Evolutionary conservation across 2,329 filamentous ascomycete species (phyloP).

Genomic region (Coniochaeta prunicola): DNA sequence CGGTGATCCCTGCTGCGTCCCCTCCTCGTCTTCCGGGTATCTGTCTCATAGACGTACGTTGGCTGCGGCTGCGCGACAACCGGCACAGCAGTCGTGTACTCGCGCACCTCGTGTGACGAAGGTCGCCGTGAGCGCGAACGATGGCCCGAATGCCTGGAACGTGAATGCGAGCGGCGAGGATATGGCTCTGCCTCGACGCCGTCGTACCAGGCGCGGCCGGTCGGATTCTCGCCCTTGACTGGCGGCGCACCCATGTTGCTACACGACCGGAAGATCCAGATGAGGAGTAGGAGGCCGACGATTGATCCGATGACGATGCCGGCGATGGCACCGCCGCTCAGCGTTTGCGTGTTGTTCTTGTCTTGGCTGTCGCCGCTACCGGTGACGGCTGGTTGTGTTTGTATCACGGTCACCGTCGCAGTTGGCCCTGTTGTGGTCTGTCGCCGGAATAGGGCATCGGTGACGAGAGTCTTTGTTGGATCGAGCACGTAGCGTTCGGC

Average conservation of each 20-base stretch:
- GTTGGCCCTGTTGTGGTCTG: not conserved
- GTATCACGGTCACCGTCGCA: not conserved
- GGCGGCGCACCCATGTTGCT: constrained; percentile 30
- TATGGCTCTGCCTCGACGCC: constrained; percentile 14
- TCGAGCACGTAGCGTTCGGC: not conserved
- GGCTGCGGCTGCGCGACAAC: not conserved
- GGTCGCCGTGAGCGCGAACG: not conserved
- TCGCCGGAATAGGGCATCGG: not conserved
- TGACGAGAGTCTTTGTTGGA: not conserved
- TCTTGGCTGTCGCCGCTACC: not conserved
- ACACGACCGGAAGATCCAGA: constrained; percentile 40
- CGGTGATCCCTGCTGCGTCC: constrained; percentile 1
- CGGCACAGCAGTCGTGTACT: not conserved
- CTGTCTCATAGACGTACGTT: constrained; percentile 1
- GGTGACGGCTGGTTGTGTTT: not conserved
- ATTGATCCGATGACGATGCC: constrained; percentile 44
- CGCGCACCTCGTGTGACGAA: not conserved
- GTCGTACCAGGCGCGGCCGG: constrained; percentile 21
- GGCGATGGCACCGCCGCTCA: constrained; percentile 41
- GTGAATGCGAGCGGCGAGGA: constrained; percentile 3
- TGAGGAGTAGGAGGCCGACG: constrained; percentile 34
- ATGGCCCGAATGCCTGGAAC: not conserved
- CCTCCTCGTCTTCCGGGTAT: not conserved
- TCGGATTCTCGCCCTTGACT: constrained; percentile 11
- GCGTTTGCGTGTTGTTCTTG: constrained; percentile 7